These are phyloP conservation scores for Tetrapisispora arboricola DNA, from an alignment of 805 yeast genomes.

Conservation along the genomic window DNA sequence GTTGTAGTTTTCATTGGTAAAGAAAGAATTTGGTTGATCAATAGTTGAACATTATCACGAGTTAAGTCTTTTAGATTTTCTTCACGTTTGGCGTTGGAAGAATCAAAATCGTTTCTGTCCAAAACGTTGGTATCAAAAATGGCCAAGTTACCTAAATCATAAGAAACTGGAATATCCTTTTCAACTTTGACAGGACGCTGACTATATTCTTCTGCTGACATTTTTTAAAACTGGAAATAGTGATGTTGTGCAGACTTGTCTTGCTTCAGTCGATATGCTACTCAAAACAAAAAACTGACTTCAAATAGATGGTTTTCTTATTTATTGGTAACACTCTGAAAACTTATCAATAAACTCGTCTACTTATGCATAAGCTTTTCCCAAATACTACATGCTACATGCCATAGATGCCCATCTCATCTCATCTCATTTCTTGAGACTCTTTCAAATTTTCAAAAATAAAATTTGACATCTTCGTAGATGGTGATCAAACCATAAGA, in stretches of 20 bases:
- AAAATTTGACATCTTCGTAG: neutral
- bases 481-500: neutral
- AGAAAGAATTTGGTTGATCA: slow-evolving; percentile 82
- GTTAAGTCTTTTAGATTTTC: slow-evolving; percentile 52
- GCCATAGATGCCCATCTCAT: slow-evolving; percentile 4
- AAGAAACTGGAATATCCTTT: slow-evolving; percentile 79
- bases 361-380: no score
- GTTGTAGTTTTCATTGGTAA: slow-evolving; percentile 84
- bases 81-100: slow-evolving; percentile 49
- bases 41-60: slow-evolving; percentile 86
- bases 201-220: slow-evolving; percentile 14
- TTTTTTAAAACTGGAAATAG: neutral
- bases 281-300: no score
- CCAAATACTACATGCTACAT: no score
- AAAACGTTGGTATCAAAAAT: slow-evolving; percentile 85
- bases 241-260: no score
- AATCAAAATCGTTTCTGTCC: slow-evolving; percentile 46
- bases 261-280: no score
- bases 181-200: slow-evolving; percentile 69
- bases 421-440: slow-evolving; percentile 1
- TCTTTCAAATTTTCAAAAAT: neutral
- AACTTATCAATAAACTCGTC: no score
- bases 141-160: slow-evolving; percentile 84
- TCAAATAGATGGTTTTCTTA: no score
- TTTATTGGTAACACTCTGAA: no score